A percentile compares a stretch with the other conserved stretches of the same genome.
These are phyloP conservation scores for Penicillium sp. DNA, from an alignment of 2,329 filamentous ascomycete genomes.

Conservation along the genomic window DNA sequence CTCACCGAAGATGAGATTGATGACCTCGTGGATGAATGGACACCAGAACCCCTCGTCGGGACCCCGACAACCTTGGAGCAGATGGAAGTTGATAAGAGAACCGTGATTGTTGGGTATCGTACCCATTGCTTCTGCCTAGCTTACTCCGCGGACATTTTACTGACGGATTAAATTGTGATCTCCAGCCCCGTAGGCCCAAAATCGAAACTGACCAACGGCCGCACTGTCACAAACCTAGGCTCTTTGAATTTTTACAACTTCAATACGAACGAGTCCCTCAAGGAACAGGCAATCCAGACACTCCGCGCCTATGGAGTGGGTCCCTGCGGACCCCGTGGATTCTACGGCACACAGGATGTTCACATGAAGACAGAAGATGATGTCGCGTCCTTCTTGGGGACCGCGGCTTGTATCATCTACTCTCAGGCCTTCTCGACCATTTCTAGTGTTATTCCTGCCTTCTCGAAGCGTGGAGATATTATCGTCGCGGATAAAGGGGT, in stretches of 20 bases:
- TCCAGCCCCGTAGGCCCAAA: constrained; percentile 82
- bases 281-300: constrained; percentile 91
- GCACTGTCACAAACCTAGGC: constrained; percentile 87
- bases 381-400: constrained; percentile 84
- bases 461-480: constrained; percentile 94
- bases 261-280: constrained; percentile 84
- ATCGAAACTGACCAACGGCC: constrained; percentile 81
- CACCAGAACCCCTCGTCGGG: constrained; percentile 83
- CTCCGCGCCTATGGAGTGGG: constrained; percentile 94
- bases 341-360: constrained; percentile 97
- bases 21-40: constrained; percentile 94
- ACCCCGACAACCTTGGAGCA: constrained; percentile 72
- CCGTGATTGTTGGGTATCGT: constrained; percentile 79
- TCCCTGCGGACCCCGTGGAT: constrained; percentile 92
- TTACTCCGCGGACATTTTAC: not conserved
- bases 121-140: not conserved
- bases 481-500: constrained; percentile 93
- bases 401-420: constrained; percentile 88
- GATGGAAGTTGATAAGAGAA: constrained; percentile 76
- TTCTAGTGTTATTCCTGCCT: constrained; percentile 92
- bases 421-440: constrained; percentile 96
- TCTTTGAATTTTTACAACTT: constrained; percentile 99
- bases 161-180: constrained; percentile 12
- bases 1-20: constrained; percentile 95
- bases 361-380: constrained; percentile 96